These are phyloP conservation scores for Mycena rebaudengoi DNA, from an alignment of 768 basidiomycete genomes.

Conservation along the genomic window DNA sequence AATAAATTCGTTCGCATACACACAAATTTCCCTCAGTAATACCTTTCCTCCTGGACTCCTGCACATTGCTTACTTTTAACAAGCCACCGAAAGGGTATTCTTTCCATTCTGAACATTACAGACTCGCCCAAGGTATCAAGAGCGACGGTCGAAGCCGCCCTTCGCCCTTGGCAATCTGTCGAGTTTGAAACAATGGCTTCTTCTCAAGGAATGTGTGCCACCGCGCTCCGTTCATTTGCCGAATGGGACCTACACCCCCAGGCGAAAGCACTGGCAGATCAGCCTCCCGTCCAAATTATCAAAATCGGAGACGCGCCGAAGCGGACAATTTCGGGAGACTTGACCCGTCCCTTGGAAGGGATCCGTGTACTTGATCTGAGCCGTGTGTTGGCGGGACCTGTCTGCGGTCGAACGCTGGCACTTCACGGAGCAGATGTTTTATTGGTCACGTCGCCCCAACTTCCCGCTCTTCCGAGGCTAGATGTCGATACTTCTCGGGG, in stretches of 20 bases:
- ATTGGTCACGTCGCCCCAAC: conserved; percentile 59
- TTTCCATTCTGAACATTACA: conserved; percentile 51
- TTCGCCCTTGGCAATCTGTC: conserved; percentile 50
- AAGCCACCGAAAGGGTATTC: conserved; percentile 61
- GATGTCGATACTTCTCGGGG: conserved; percentile 70
- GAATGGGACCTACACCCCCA: conserved; percentile 63
- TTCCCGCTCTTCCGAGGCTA: conserved; percentile 59
- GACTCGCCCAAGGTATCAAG: conserved; percentile 40
- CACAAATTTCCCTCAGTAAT: conserved; percentile 72
- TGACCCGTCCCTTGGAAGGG: conserved; percentile 51
- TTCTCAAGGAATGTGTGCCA: conserved; percentile 54
- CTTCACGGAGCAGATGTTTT: conserved; percentile 69
- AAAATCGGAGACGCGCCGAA: conserved; percentile 60
- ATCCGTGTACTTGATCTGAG: conserved; percentile 67
- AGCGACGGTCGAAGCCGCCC: conserved; percentile 46
- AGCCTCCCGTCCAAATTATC: conserved; percentile 51
- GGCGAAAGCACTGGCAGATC: conserved; percentile 46
- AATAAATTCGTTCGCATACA: conserved; percentile 64
- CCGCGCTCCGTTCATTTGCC: conserved; percentile 56
- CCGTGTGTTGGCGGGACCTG: conserved; percentile 65
- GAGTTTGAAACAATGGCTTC: conserved; percentile 60
- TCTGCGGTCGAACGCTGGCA: conserved; percentile 61
- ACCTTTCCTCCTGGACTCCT: neutral
- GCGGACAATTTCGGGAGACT: conserved; percentile 25
- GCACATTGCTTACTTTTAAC: neutral